phyloP scores from a whole-genome alignment of 768 basidiomycete species.

The Lentinula guzmanii region DNA sequence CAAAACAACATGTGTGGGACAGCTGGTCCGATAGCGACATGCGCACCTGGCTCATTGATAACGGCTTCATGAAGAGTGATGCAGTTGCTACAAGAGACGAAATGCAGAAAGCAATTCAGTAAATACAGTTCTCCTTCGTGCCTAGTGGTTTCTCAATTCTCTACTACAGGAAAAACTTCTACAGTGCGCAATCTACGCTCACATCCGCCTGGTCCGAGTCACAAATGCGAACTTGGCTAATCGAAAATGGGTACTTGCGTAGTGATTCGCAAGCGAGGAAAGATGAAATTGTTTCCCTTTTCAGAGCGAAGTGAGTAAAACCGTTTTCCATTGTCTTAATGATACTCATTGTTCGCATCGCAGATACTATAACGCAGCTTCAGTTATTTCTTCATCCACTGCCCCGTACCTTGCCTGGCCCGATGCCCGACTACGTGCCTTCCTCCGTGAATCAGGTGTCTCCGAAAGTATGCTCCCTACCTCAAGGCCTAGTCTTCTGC shows the following conservation, averaged over 20 bases:
- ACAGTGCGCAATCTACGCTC: conserved; percentile 50
- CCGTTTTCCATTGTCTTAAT: neutral
- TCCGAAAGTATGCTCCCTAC: conserved; percentile 61
- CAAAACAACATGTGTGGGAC: conserved; percentile 47
- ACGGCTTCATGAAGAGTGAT: conserved; percentile 66
- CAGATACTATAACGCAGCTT: conserved; percentile 33
- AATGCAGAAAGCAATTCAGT: conserved; percentile 67
- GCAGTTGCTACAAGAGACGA: conserved; percentile 66
- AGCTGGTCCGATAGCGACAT: conserved; percentile 78
- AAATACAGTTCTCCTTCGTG: conserved; percentile 17
- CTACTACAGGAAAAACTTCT: conserved; percentile 57
- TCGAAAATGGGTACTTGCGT: conserved; percentile 60
- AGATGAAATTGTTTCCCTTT: conserved; percentile 69
- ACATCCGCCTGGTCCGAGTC: conserved; percentile 70
- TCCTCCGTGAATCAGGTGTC: conserved; percentile 75
- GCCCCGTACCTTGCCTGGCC: conserved; percentile 83
- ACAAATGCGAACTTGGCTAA: conserved; percentile 67
- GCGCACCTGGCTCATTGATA: conserved; percentile 73
- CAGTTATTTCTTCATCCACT: conserved; percentile 17
- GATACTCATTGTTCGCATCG: conserved; percentile 21
- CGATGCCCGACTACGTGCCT: conserved; percentile 87
- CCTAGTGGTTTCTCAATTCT: neutral
- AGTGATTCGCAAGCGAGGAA: conserved; percentile 58
- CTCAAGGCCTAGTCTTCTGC: conserved; percentile 71
- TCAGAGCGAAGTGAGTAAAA: conserved; percentile 54